Conservation (phyloP, 202 grass and related monocot species). For the Schoenoplectus tabernaemontani region DNA sequence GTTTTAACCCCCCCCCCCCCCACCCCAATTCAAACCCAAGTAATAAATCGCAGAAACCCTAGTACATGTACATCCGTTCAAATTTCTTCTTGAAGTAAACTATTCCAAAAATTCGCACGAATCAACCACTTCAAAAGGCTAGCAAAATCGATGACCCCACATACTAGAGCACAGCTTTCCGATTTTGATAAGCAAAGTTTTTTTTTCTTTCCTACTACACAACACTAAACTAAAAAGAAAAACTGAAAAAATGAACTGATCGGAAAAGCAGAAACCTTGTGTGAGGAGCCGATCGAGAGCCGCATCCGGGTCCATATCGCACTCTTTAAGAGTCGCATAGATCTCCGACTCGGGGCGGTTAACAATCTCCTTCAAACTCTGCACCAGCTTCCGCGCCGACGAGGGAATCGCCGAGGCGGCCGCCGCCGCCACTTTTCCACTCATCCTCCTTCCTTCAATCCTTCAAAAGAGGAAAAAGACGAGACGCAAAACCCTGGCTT, state of each 20-base stretch:
- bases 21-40: too few relatives aligned
- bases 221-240: neutral
- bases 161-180: neutral
- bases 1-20: neutral
- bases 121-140: neutral
- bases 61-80: neutral
- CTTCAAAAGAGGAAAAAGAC: too few relatives aligned
- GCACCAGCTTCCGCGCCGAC: slow-evolving; percentile 64
- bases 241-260: neutral
- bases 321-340: slow-evolving; percentile 90
- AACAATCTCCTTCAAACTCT: slow-evolving; percentile 98
- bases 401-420: slow-evolving; percentile 51
- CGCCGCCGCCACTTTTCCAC: slow-evolving; percentile 39
- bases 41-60: neutral
- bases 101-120: neutral
- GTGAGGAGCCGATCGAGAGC: slow-evolving; percentile 88
- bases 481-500: too few relatives aligned
- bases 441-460: too few relatives aligned
- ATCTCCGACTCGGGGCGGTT: slow-evolving; percentile 95
- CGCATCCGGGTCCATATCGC: slow-evolving; percentile 95
- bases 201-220: neutral
- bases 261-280: slow-evolving; percentile 42
- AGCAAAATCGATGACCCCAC: neutral
- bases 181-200: neutral
- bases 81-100: neutral